phyloP scores from a whole-genome alignment of 306 rosid species.

The Canavalia ensiformis region DNA sequence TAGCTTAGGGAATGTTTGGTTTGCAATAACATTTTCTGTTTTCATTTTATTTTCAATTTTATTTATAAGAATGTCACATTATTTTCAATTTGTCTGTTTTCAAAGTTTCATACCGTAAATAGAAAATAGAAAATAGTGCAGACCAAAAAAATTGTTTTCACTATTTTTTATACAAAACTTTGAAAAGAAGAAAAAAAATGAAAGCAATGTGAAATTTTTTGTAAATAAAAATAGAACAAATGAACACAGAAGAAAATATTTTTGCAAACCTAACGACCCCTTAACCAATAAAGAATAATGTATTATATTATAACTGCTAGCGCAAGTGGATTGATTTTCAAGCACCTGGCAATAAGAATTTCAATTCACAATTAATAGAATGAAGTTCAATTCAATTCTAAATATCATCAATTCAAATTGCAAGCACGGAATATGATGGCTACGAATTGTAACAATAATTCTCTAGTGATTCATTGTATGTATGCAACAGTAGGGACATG shows the following conservation, averaged over 20 bases:
- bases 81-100: too few relatives aligned
- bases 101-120: too few relatives aligned
- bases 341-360: constrained; percentile 3
- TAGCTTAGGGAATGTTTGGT: neutral
- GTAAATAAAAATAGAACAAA: too few relatives aligned
- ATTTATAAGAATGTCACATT: too few relatives aligned
- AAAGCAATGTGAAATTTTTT: too few relatives aligned
- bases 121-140: too few relatives aligned
- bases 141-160: too few relatives aligned
- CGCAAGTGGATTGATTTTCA: constrained; percentile 14
- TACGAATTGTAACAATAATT: neutral
- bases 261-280: neutral
- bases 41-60: too few relatives aligned
- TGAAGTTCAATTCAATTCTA: neutral
- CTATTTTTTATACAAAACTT: too few relatives aligned
- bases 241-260: too few relatives aligned
- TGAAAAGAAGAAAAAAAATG: too few relatives aligned
- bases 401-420: neutral
- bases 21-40: too few relatives aligned
- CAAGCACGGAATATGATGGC: neutral
- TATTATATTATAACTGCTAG: neutral
- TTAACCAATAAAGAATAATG: neutral
- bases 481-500: neutral
- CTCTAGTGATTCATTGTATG: neutral
- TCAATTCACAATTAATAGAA: neutral